Evolutionary conservation across 2,329 filamentous ascomycete genomes (phyloP).

Genomic region (Ophiostoma sp.): DNA sequence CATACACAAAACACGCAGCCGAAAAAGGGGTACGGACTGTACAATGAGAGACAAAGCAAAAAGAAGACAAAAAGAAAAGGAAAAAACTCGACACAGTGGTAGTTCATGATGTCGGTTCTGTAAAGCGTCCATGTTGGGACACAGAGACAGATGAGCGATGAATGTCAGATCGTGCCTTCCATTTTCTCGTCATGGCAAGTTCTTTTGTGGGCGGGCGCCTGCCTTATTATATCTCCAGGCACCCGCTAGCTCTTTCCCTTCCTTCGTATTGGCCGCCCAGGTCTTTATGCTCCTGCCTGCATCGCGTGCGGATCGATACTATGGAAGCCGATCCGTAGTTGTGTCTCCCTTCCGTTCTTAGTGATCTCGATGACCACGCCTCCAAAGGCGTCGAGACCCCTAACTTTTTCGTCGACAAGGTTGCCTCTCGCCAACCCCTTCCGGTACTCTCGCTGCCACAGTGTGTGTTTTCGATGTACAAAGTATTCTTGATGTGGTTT

Average conservation of each 20-base stretch:
- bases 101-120: too few species aligned
- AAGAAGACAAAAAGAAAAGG: not conserved
- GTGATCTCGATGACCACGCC: constrained; percentile 14
- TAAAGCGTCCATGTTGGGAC: not conserved
- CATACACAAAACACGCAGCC: not conserved
- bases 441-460: constrained; percentile 1
- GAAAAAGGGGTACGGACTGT: not conserved
- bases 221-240: not conserved
- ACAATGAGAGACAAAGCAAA: not conserved
- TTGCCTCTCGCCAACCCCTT: constrained; percentile 8
- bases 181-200: not conserved
- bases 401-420: not conserved
- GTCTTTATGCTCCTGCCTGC: not conserved
- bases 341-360: not conserved
- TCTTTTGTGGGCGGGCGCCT: not conserved
- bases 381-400: not conserved
- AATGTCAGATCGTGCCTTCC: not conserved
- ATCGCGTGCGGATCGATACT: constrained; percentile 3
- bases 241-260: not conserved
- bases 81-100: not conserved
- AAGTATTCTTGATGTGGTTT: not conserved
- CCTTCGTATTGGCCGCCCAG: not conserved
- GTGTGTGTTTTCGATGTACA: not conserved
- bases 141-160: not conserved
- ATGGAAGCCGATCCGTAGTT: not conserved